These are phyloP conservation scores for Scleroderma bovista DNA, from an alignment of 768 basidiomycete genomes.

Conservation along the genomic window DNA sequence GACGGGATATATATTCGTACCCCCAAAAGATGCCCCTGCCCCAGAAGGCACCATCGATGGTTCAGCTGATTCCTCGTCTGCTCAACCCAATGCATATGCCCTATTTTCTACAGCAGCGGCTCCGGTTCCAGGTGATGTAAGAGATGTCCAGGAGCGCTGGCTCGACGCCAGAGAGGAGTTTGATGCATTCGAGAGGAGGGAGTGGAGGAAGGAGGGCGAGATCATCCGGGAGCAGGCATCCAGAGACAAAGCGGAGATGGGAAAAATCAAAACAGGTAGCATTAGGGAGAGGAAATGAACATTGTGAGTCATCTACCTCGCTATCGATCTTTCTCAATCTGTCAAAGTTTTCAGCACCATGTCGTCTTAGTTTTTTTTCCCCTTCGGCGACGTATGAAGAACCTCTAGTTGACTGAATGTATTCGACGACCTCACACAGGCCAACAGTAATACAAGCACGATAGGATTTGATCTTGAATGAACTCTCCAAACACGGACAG, in stretches of 20 bases:
- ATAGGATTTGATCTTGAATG: no score
- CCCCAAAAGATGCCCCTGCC: conserved; percentile 34
- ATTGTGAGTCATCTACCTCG: conserved; percentile 2
- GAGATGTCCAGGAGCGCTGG: conserved; percentile 92
- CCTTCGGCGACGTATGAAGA: no score
- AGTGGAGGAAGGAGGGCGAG: conserved; percentile 77
- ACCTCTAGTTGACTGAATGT: no score
- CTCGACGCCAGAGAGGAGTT: conserved; percentile 78
- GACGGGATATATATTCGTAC: conserved; percentile 87
- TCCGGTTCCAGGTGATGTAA: conserved; percentile 45
- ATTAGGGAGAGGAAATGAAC: conserved; percentile 26
- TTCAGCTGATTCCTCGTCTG: conserved; percentile 30
- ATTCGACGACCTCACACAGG: no score
- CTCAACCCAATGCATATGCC: conserved; percentile 58
- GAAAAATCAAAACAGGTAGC: conserved; percentile 4
- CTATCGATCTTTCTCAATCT: no score
- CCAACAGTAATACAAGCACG: no score
- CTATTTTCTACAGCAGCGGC: conserved; percentile 66
- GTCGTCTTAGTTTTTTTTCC: not conserved
- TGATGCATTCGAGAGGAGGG: conserved; percentile 72
- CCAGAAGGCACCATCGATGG: conserved; percentile 29
- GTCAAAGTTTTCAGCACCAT: not conserved
- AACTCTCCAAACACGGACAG: no score
- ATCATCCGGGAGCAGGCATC: conserved; percentile 18
- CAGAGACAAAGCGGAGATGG: conserved; percentile 8